Evolutionary conservation across 1,139 yeast genomes (phyloP).

Genomic region (Candida tetrigidarum): DNA sequence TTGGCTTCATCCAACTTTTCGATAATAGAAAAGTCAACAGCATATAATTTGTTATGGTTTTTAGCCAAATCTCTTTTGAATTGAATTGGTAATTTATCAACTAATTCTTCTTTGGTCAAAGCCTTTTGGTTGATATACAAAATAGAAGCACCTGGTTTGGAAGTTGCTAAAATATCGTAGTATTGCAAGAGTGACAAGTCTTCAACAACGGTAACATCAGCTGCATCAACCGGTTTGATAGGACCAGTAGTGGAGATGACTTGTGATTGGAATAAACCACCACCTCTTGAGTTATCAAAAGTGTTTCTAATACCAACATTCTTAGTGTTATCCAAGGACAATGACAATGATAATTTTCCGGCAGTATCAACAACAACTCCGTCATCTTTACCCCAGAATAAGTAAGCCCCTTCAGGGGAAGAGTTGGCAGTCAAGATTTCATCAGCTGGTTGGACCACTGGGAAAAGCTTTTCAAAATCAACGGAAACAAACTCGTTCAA

Average conservation of each 20-base stretch:
- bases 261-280: slow-evolving; percentile 85
- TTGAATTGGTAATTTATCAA: slow-evolving; percentile 53
- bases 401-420: slow-evolving; percentile 53
- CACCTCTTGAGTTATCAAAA: slow-evolving; percentile 71
- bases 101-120: slow-evolving; percentile 44
- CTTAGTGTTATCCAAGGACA: slow-evolving; percentile 66
- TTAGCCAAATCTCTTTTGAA: slow-evolving; percentile 60
- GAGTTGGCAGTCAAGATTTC: slow-evolving; percentile 42
- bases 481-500: slow-evolving; percentile 36
- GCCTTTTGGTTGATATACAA: slow-evolving; percentile 49
- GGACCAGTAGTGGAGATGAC: slow-evolving; percentile 46
- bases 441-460: slow-evolving; percentile 13
- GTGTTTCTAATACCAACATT: slow-evolving; percentile 61
- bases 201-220: slow-evolving; percentile 69
- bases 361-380: slow-evolving; percentile 60
- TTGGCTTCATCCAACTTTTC: slow-evolving; percentile 50
- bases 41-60: slow-evolving; percentile 54
- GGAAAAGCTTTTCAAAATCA: slow-evolving; percentile 26
- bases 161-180: slow-evolving; percentile 65
- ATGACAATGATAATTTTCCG: slow-evolving; percentile 68
- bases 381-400: slow-evolving; percentile 74
- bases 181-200: slow-evolving; percentile 54
- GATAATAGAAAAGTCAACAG: slow-evolving; percentile 63
- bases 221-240: slow-evolving; percentile 52
- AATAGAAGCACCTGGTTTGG: slow-evolving; percentile 60